Evolutionary conservation across 768 basidiomycete genomes (phyloP).

Genomic region (Leccinum sublutescens): DNA sequence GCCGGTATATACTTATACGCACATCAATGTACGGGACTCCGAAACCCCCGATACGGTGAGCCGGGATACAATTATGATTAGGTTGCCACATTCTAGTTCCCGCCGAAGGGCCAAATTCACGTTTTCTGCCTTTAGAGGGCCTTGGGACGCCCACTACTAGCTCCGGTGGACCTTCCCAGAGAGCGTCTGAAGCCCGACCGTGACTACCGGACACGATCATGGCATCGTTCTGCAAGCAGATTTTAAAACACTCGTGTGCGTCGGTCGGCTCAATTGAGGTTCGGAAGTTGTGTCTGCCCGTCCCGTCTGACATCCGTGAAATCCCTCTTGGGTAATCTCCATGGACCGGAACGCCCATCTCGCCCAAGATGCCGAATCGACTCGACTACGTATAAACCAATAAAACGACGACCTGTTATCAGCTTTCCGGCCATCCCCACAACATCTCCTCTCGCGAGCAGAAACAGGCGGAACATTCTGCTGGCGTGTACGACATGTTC

Average conservation of each 20-base stretch:
- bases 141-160: background rate
- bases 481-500: background rate
- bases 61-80: background rate
- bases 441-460: background rate
- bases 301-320: background rate
- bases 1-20: background rate
- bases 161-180: background rate
- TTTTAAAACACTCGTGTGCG: conserved; percentile 7
- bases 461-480: conserved; percentile 1
- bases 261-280: conserved; percentile 14
- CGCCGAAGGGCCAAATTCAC: background rate
- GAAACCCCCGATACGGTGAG: background rate
- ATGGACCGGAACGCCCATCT: background rate
- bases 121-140: background rate
- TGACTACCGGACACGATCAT: conserved; percentile 4
- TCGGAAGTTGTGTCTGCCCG: background rate
- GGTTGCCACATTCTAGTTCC: background rate
- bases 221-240: background rate
- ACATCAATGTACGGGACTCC: background rate
- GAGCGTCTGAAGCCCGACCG: background rate
- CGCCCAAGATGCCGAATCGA: no score
- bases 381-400: background rate
- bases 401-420: background rate
- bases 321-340: background rate
- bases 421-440: background rate